Base-by-base conservation (phyloP, 495 filamentous ascomycete genomes). In the Viridothelium virens region DNA sequence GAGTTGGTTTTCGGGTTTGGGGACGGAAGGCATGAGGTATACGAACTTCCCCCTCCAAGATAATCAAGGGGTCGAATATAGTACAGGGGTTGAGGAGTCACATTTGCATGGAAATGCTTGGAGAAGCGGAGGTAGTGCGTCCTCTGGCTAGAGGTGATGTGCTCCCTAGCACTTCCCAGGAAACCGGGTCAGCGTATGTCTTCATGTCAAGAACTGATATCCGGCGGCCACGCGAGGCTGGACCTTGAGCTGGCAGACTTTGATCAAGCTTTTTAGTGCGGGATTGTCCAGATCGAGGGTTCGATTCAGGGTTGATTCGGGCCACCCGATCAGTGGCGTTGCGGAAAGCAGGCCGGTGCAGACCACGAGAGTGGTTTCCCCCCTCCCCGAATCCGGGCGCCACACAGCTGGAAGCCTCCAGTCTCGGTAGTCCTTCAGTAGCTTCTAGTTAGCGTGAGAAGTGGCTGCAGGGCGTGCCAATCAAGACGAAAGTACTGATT, bases 181-280 rank as follows among this genome's bases (percentile, higher is more conserved):
- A 36, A 11, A 33, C 31, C 7, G 31, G 53, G 53, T 59, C 7
- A 59, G 53, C 53, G 2, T 59, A 1, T 31, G 53, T 4, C 53
- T 59, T 59, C 53, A 59, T 59, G 31, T 14, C 53, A 59, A 59
- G 53, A 59, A 34, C 31, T 36, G 53, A 59, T 34, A 36, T 36
- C 18, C 53, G 53, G 53, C 53, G n/a, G 53, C 53, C 53, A 59
- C 53, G 53, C 31, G 53, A 59, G 53, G 14, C 18, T 36, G 14
- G 31, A 36, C 53, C 53, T 36, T 36, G 53, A 36, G 53, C 53
- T 59, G 36, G 53, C 53, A 18, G 53, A 31, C 53, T 59, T 33
- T 36, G 14, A 59, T 7, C 7, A 59, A 59, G 53, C 25, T 10
- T 59, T 31, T 59, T 36, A 59, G 53, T 18, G 31, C 14, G 3